These are phyloP conservation scores for Helminthosporium solani DNA, from an alignment of 2,329 filamentous ascomycete genomes.

Conservation along the genomic window DNA sequence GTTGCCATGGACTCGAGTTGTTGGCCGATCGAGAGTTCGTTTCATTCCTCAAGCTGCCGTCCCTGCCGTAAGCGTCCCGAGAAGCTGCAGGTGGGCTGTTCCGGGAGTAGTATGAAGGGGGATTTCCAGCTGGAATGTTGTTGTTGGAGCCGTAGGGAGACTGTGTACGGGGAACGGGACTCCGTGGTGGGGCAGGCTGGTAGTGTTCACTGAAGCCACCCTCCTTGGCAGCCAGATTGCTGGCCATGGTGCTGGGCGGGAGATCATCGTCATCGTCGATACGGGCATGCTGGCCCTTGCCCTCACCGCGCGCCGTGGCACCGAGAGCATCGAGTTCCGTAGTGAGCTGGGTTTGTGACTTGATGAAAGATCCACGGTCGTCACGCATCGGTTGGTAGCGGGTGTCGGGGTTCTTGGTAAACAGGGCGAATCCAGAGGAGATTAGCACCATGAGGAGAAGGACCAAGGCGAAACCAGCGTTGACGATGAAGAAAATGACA, in stretches of 20 bases:
- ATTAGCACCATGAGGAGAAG: conserved; percentile 80
- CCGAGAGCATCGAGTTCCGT: conserved; percentile 90
- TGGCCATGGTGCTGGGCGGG: conserved; percentile 27
- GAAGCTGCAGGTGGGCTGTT: conserved; percentile 32
- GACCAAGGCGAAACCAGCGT: conserved; percentile 79
- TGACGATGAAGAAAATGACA: conserved; percentile 84
- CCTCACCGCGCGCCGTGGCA: conserved; percentile 81
- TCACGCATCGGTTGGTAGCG: conserved; percentile 97
- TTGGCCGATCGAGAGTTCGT: conserved; percentile 49
- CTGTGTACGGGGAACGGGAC: conserved; percentile 48
- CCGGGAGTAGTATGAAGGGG: conserved; percentile 41
- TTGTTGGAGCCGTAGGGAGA: conserved; percentile 45
- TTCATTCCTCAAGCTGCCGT: conserved; percentile 32
- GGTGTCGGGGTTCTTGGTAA: conserved; percentile 90
- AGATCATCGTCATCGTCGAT: conserved; percentile 67
- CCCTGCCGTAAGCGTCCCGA: conserved; percentile 27
- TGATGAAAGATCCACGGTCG: conserved; percentile 95
- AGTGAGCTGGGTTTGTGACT: conserved; percentile 83
- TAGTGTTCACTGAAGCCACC: conserved; percentile 45
- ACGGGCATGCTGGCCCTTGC: conserved; percentile 55
- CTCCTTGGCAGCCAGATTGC: conserved; percentile 35
- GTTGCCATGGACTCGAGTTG: conserved; percentile 64
- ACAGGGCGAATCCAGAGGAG: conserved; percentile 74
- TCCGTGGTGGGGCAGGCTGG: conserved; percentile 47
- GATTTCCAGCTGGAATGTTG: conserved; percentile 34